Base-by-base conservation (phyloP, 2,329 filamentous ascomycete species). In the Sporothrix brunneoviolacea region DNA sequence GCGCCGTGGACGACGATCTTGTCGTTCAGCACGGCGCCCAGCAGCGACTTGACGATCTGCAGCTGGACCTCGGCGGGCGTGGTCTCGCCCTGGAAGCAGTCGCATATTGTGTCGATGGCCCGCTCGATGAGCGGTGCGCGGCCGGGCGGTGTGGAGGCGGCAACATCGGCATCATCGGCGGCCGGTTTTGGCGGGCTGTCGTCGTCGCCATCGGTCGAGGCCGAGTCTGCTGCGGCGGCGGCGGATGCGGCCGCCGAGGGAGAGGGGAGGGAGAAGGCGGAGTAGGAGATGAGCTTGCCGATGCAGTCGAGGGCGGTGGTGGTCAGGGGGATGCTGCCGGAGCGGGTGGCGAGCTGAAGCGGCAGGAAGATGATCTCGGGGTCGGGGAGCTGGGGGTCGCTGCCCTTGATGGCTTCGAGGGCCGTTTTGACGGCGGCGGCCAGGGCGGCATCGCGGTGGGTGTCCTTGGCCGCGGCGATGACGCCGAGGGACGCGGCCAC, bases 1-100 rank as follows among this genome's bases (percentile, higher is more conserved):
- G 93, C 91, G 53, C 93, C 93, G 66, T 98, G 93, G 2, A 98
- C 94, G 38, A 98, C 90, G 57, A 97, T 95, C 72, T 97, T 98
- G 72, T 98, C 93, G 64, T 97, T 97, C 57, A 98, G 74, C 13
- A 98, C 93, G 13, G 94, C 94, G 13, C 93, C 91, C 53, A 98
- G 74, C 53, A 98, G 75, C 2, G 93, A 97, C 71, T 98, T 97
- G 66, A 98, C 89, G 60, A 98, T 98, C 70, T 98, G 93, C 60
- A 97, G 80, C 68, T 98, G 93, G 42, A 97, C 86, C 66, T 96
- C 91, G 47, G 86, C 79, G 4, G 89, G 84, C 0, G 94, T 98
- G 2, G 88, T 88, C 70, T 98, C 93, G 64, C 93, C 91, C 65
- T 97, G 91, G 65, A 98, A 98, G 67, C 93, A 98, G 65, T 97